These are phyloP conservation scores for Haematococcus sp. DNA, from an alignment of 139 green algal genomes.

Conservation along the genomic window DNA sequence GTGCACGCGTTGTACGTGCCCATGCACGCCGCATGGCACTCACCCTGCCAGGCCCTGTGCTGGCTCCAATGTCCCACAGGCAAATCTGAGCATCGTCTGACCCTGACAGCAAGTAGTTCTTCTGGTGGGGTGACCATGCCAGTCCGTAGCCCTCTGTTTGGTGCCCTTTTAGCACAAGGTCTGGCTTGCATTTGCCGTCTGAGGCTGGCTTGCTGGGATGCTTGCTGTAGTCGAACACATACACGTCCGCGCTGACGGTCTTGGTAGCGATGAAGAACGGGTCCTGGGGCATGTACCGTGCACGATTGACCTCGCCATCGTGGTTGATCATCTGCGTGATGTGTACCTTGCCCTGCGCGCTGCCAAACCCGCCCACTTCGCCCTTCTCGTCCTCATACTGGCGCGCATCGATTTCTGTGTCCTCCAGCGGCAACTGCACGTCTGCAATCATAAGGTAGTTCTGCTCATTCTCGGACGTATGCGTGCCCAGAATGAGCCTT, in stretches of 20 bases:
- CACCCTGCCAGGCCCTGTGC: slow-evolving; percentile 5
- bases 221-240: slow-evolving; percentile 97
- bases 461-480: slow-evolving; percentile 97
- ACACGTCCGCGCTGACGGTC: slow-evolving; percentile 82
- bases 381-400: slow-evolving; percentile 87
- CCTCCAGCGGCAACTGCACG: slow-evolving; percentile 88
- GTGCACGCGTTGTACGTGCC: no score
- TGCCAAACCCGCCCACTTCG: slow-evolving; percentile 92
- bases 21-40: not conserved
- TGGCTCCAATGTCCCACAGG: slow-evolving; percentile 92
- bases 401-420: slow-evolving; percentile 74
- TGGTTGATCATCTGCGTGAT: slow-evolving; percentile 98
- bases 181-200: slow-evolving; percentile 77
- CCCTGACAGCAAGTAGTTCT: slow-evolving; percentile 86
- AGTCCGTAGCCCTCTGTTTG: slow-evolving; percentile 96
- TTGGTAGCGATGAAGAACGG: slow-evolving; percentile 98
- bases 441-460: slow-evolving; percentile 98
- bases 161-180: slow-evolving; percentile 84
- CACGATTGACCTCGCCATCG: slow-evolving; percentile 97
- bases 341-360: slow-evolving; percentile 68
- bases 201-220: slow-evolving; percentile 87
- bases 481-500: slow-evolving; percentile 94
- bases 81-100: slow-evolving; percentile 98
- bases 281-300: slow-evolving; percentile 67
- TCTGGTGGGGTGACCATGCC: slow-evolving; percentile 85